Evolutionary conservation across 176 grass and related monocot species (phyloP), one percentile per base, ranked within the genome.

Genomic region (Cenchrus purpureus): DNA sequence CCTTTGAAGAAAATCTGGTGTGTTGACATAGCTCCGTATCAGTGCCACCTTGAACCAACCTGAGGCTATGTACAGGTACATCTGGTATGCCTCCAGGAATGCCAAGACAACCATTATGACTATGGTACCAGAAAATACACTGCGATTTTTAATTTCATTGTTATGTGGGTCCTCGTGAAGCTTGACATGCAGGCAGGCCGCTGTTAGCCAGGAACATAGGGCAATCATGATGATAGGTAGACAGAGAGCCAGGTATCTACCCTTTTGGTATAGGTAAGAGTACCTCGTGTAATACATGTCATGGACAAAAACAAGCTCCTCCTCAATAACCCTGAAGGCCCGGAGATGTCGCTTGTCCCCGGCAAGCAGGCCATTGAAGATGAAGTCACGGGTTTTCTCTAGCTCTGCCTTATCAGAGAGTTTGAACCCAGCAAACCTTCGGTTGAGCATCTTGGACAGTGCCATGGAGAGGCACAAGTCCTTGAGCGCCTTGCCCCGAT

Each of bases 91-190:
- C 4, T 65, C 62, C 28, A 65, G 62, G 28, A 32, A 6, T 65
- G 62, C 62, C 11, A 65, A 14, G 25, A 19, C 12, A 65, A 6
- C 28, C 0, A 12, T 65, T 65, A 65, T 14, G 28, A 29, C 12
- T 32, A 65, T 31, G 62, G 62, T 65, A 28, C 2, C 7, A n/a
- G 0, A 7, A 7, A 4, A 3, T 2, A 40, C 0, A 3, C 37
- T 40, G 37, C 1, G 1, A 40, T 31, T 0, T 1, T 31, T 31
- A 31, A 31, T n/a, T n/a, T n/a, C 31, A 31, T 31, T 40, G 37
- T 0, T 3, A 46, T 46, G 0, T 2, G 0, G 45, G 1, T 8
- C 45, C 1, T 46, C 8, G 0, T 46, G 4, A 46, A 0, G 4
- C 37, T 32, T 65, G 62, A 31, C 57, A 4, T 0, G 62, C 28